Evolutionary conservation across 495 filamentous ascomycete genomes (phyloP).

Genomic region (Amphirosellinia nigrospora): DNA sequence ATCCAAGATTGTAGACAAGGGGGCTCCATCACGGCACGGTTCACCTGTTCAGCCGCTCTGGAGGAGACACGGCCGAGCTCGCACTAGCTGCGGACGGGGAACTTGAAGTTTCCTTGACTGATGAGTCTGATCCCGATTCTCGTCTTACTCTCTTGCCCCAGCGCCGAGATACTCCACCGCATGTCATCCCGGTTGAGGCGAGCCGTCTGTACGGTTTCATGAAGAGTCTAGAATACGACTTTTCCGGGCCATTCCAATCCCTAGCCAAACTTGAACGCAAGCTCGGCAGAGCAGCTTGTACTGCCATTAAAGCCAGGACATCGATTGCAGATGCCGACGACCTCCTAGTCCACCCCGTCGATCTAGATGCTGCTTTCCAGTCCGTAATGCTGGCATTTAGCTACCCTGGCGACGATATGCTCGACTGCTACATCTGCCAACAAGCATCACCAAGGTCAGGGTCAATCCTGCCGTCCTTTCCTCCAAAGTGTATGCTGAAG

Average conservation of each 20-base stretch:
- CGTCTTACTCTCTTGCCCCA: background rate
- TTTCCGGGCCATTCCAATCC: background rate
- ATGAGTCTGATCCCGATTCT: background rate
- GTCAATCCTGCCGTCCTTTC: constrained; percentile 21
- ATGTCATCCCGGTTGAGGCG: background rate
- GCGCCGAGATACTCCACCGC: background rate
- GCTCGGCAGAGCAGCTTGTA: background rate
- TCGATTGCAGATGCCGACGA: background rate
- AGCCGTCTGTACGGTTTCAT: background rate
- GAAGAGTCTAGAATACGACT: background rate
- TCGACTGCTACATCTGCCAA: constrained; percentile 28
- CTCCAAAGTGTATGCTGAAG: too few species aligned
- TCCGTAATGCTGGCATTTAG: constrained; percentile 28
- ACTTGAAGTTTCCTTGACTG: background rate
- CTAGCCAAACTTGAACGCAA: background rate
- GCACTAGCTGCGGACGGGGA: background rate
- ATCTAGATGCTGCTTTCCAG: constrained; percentile 33
- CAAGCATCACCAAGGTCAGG: constrained; percentile 7
- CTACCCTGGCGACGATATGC: constrained; percentile 29
- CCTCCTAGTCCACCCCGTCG: constrained; percentile 31
- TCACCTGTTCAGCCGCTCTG: background rate
- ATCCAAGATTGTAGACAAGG: too few species aligned
- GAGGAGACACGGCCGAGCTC: background rate
- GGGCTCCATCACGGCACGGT: background rate
- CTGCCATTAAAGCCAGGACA: background rate